Conservation (phyloP, 768 basidiomycete genomes). For the Rhizopogon vesiculosus region DNA sequence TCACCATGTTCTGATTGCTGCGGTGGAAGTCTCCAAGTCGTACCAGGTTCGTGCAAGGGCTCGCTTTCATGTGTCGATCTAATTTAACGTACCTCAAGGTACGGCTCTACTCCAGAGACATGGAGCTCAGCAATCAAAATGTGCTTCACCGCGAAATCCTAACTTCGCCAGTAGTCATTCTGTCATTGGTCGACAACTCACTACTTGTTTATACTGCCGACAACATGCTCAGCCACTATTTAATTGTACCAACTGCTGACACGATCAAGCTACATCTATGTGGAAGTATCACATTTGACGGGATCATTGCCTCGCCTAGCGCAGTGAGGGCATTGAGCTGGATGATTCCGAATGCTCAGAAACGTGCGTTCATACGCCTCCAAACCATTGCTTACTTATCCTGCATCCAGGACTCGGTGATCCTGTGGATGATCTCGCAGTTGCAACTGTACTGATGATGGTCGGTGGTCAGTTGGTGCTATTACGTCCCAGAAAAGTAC, state of each 20-base stretch:
- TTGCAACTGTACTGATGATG: conserved; percentile 94
- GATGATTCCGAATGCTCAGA: conserved; percentile 93
- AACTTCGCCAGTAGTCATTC: conserved; percentile 71
- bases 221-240: conserved; percentile 89
- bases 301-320: conserved; percentile 79
- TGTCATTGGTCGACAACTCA: conserved; percentile 93
- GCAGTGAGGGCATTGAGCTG: conserved; percentile 91
- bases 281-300: conserved; percentile 91
- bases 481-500: conserved; percentile 81
- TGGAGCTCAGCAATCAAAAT: conserved; percentile 78
- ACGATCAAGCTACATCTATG: conserved; percentile 85
- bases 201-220: conserved; percentile 91
- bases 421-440: conserved; percentile 86
- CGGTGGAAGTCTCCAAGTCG: conserved; percentile 76
- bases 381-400: conserved; percentile 6
- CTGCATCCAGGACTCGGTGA: conserved; percentile 78
- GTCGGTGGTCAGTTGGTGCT: conserved; percentile 89
- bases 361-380: conserved; percentile 52
- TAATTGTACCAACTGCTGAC: conserved; percentile 81
- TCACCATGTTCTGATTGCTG: conserved; percentile 89
- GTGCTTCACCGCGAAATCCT: conserved; percentile 79
- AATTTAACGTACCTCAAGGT: conserved; percentile 45
- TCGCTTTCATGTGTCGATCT: background rate
- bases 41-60: conserved; percentile 53
- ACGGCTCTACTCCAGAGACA: conserved; percentile 90